phyloP scores from a whole-genome alignment of 2,329 filamentous ascomycete species.

The Colletotrichum chrysophilum region DNA sequence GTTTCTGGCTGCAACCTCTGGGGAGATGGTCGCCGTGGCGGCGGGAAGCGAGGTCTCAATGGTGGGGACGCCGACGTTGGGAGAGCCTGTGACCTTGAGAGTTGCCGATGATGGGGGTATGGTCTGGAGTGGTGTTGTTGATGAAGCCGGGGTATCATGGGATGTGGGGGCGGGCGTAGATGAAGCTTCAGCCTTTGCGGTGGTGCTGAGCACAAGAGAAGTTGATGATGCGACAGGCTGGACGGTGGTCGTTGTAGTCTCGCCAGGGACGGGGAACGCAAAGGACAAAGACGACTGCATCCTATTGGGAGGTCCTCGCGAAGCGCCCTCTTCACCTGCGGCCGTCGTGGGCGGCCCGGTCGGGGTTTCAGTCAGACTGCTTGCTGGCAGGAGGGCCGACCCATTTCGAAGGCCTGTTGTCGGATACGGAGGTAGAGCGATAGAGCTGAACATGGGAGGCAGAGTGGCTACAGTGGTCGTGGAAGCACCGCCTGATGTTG shows the following conservation, averaged over 20 bases:
- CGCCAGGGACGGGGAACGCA: slow-evolving; percentile 1
- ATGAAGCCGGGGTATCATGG: neutral
- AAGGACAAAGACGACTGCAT: slow-evolving; percentile 12
- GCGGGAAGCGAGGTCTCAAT: slow-evolving; percentile 37
- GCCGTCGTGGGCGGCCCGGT: neutral
- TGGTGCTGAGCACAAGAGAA: neutral
- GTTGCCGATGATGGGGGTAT: neutral
- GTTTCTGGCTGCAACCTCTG: slow-evolving; percentile 48
- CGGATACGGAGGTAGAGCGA: neutral
- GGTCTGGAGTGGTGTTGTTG: neutral
- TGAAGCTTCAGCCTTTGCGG: neutral
- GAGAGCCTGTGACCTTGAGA: slow-evolving; percentile 34
- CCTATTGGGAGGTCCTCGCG: neutral
- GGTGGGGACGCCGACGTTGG: slow-evolving; percentile 47
- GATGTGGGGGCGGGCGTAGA: neutral
- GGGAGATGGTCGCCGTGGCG: slow-evolving; percentile 44
- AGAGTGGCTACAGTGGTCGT: neutral
- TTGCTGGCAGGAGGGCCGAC: neutral
- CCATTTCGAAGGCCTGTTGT: neutral
- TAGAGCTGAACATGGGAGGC: slow-evolving; percentile 12
- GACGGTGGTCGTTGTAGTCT: neutral
- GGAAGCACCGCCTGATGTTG: neutral
- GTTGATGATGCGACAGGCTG: neutral
- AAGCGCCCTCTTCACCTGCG: neutral
- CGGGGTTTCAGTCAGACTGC: neutral